These are phyloP conservation scores for Piper betle DNA, from an alignment of 164 flowering plant genomes.

Conservation along the genomic window DNA sequence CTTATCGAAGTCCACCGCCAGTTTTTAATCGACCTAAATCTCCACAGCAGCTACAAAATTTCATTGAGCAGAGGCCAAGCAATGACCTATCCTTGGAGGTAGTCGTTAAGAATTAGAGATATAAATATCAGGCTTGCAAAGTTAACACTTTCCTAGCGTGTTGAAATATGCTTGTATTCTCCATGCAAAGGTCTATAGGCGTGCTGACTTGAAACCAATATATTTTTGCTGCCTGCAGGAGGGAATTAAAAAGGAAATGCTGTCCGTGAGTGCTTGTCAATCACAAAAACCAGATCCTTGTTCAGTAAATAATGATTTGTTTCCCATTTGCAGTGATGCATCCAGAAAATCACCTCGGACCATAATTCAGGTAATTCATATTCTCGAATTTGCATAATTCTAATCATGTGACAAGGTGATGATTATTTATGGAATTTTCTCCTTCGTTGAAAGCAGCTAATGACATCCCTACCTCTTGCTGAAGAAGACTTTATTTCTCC, in stretches of 20 bases:
- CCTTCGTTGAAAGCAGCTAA: constrained; percentile 29
- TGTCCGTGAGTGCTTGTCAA: constrained; percentile 16
- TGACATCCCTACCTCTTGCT: constrained; percentile 47
- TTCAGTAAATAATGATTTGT: constrained; percentile 16
- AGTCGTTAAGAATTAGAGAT: not conserved
- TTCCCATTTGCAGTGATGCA: constrained; percentile 17
- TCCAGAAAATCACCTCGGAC: constrained; percentile 35
- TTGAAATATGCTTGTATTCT: not conserved
- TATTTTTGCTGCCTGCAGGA: constrained; percentile 23
- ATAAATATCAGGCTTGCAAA: too few relatives aligned
- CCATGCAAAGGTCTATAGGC: not conserved
- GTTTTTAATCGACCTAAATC: constrained; percentile 33
- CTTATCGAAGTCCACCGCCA: constrained; percentile 41
- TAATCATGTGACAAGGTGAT: not conserved
- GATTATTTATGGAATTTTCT: not conserved
- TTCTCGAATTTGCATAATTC: not conserved
- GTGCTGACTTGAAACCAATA: not conserved
- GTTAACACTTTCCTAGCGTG: not conserved
- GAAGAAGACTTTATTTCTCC: constrained; percentile 47
- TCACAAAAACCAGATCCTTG: constrained; percentile 14
- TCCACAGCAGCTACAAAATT: constrained; percentile 22
- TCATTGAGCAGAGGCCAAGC: constrained; percentile 13
- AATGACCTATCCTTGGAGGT: constrained; percentile 38
- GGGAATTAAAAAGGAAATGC: constrained; percentile 19
- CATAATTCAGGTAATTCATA: constrained; percentile 47